These are phyloP conservation scores for Eucalyptus coolabah DNA, from an alignment of 345 rosid species.

Conservation along the genomic window DNA sequence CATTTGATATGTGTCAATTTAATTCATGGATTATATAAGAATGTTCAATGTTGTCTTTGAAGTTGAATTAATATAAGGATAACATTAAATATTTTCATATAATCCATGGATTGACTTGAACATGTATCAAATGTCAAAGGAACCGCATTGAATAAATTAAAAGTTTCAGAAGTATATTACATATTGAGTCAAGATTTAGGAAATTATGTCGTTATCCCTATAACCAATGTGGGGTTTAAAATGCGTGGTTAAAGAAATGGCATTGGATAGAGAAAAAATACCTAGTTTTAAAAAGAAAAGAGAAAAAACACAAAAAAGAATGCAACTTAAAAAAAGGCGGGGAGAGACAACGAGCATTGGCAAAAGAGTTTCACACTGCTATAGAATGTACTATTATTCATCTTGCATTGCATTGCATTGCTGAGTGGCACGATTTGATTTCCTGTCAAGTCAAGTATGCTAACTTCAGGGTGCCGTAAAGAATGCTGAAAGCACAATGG, in stretches of 20 bases:
- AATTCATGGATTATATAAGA: too few species aligned
- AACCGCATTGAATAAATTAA: too few species aligned
- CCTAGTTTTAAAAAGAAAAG: neutral
- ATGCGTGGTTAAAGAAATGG: neutral
- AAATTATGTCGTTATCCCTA: neutral
- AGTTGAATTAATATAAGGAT: neutral
- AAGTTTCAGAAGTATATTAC: too few species aligned
- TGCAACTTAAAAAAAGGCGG: neutral
- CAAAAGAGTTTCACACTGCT: neutral
- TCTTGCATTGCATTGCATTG: neutral
- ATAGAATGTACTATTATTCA: neutral
- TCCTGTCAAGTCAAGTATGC: neutral
- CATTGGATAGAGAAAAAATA: neutral
- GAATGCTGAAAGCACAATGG: neutral
- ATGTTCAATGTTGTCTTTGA: neutral
- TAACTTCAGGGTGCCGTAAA: neutral
- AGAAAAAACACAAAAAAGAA: neutral
- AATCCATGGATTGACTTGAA: neutral
- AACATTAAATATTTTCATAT: too few species aligned
- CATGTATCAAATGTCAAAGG: accelerated
- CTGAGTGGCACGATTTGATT: neutral
- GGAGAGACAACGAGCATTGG: neutral
- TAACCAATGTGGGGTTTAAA: neutral
- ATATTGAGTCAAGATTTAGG: neutral
- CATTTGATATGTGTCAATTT: neutral